Percentiles rank a stretch among this genome's conserved stretches.
Conservation (phyloP, 2,329 filamentous ascomycete genomes). For the Penicillium aurantiogriseum region DNA sequence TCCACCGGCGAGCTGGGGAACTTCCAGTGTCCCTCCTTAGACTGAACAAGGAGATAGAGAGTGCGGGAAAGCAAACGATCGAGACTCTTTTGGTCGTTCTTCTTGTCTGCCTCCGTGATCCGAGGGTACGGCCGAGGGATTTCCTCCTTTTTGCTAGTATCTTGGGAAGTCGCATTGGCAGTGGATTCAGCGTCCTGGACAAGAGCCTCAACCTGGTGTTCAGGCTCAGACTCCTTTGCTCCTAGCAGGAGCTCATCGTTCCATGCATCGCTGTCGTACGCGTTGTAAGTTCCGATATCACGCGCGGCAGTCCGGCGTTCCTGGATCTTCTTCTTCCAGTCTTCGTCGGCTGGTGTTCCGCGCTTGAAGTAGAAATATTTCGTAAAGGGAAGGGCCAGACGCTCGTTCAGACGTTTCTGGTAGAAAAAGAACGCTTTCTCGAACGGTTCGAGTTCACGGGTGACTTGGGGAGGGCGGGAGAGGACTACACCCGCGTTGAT, state of each 20-base stretch:
- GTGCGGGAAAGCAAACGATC: slow-evolving; percentile 77
- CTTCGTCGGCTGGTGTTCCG: slow-evolving; percentile 76
- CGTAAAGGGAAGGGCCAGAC: slow-evolving; percentile 80
- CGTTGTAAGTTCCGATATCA: slow-evolving; percentile 82
- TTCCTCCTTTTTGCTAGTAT: slow-evolving; percentile 56
- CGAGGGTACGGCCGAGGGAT: slow-evolving; percentile 70
- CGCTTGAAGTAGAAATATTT: slow-evolving; percentile 94
- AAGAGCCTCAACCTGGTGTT: slow-evolving; percentile 65
- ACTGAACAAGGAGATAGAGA: slow-evolving; percentile 81
- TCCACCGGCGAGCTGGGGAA: slow-evolving; percentile 74
- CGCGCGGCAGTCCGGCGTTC: slow-evolving; percentile 75
- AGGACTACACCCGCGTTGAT: slow-evolving; percentile 72
- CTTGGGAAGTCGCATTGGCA: slow-evolving; percentile 40
- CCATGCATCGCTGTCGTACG: slow-evolving; percentile 73
- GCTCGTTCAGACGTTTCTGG: slow-evolving; percentile 94
- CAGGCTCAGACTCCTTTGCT: slow-evolving; percentile 63
- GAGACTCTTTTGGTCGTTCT: slow-evolving; percentile 72
- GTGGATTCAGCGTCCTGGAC: slow-evolving; percentile 69
- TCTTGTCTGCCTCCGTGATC: slow-evolving; percentile 73
- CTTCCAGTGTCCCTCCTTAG: slow-evolving; percentile 68
- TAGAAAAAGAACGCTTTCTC: slow-evolving; percentile 95
- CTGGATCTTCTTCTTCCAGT: slow-evolving; percentile 84
- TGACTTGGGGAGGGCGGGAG: slow-evolving; percentile 83
- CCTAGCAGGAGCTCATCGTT: slow-evolving; percentile 86
- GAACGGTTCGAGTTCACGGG: slow-evolving; percentile 78